These are phyloP conservation scores for Stropharia rugosoannulata DNA, from an alignment of 768 basidiomycete genomes.

Conservation along the genomic window DNA sequence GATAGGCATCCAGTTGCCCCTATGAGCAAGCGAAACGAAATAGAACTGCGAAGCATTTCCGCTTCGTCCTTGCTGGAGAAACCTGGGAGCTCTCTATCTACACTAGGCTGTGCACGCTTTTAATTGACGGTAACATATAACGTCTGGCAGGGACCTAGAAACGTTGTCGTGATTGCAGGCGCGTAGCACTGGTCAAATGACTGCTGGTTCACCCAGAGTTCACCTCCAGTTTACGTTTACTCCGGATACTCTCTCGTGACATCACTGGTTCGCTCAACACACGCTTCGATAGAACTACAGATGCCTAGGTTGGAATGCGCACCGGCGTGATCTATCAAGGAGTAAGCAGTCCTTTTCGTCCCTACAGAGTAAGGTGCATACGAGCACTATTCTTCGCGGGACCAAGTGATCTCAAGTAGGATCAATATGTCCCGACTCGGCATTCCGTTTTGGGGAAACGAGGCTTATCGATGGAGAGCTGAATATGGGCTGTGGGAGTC, in stretches of 20 bases:
- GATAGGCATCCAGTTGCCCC: too few relatives aligned
- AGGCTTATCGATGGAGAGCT: conserved; percentile 3
- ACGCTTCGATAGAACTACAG: not conserved
- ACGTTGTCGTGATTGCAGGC: too few relatives aligned
- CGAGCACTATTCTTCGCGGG: not conserved
- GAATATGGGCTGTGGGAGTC: not conserved
- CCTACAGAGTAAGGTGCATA: not conserved
- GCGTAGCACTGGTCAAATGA: not conserved
- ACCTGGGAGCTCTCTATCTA: too few relatives aligned
- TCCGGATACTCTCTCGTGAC: not conserved
- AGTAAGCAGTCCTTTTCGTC: not conserved
- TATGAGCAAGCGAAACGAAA: too few relatives aligned
- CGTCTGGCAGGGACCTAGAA: too few relatives aligned
- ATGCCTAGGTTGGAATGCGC: not conserved
- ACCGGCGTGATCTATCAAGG: not conserved
- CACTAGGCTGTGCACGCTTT: too few relatives aligned
- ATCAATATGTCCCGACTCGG: not conserved
- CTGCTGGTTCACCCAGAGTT: not conserved
- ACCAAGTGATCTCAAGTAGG: not conserved
- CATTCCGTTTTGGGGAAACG: not conserved
- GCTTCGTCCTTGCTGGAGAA: too few relatives aligned
- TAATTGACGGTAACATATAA: too few relatives aligned
- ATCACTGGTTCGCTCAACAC: not conserved
- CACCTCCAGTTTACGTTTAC: not conserved
- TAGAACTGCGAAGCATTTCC: too few relatives aligned